phyloP scores from a whole-genome alignment of 2,329 filamentous ascomycete genomes.

The Penicillium psychrosexuale region DNA sequence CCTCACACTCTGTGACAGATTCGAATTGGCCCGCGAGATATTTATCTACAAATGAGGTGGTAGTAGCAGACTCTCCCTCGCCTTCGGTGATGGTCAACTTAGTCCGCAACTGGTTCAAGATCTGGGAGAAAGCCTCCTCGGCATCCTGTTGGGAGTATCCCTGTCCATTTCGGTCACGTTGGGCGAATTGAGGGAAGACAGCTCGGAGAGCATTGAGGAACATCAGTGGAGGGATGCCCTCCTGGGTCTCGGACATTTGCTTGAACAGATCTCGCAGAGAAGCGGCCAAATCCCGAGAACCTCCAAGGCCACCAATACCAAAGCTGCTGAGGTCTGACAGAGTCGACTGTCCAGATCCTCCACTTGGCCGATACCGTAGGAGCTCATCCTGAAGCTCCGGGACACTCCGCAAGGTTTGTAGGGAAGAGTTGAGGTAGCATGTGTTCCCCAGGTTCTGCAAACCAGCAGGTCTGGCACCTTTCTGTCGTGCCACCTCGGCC shows the following conservation, averaged over 20 bases:
- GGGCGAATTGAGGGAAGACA: constrained; percentile 87
- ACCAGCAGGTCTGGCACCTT: constrained; percentile 81
- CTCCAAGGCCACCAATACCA: constrained; percentile 57
- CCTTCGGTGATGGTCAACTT: constrained; percentile 66
- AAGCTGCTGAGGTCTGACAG: constrained; percentile 51
- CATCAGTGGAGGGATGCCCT: constrained; percentile 75
- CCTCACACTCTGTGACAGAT: constrained; percentile 77
- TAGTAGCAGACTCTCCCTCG: constrained; percentile 43
- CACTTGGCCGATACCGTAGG: constrained; percentile 55
- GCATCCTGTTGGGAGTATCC: constrained; percentile 98
- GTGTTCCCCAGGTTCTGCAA: constrained; percentile 94
- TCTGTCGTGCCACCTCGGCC: constrained; percentile 78
- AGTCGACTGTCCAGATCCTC: constrained; percentile 30
- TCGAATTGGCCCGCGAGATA: constrained; percentile 84
- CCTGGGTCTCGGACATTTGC: constrained; percentile 83
- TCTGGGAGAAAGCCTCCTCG: constrained; percentile 97
- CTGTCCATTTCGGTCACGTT: constrained; percentile 74
- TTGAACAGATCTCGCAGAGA: constrained; percentile 81
- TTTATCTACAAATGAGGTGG: constrained; percentile 77
- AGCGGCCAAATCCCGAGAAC: constrained; percentile 67
- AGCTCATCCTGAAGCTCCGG: constrained; percentile 86
- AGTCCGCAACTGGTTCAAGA: constrained; percentile 75
- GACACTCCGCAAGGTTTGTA: constrained; percentile 85
- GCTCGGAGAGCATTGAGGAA: constrained; percentile 78
- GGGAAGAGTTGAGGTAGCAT: constrained; percentile 94